Evolutionary conservation across 1,284 basidiomycete species (phyloP).

Genomic region (Afroboletus lepidellus): DNA sequence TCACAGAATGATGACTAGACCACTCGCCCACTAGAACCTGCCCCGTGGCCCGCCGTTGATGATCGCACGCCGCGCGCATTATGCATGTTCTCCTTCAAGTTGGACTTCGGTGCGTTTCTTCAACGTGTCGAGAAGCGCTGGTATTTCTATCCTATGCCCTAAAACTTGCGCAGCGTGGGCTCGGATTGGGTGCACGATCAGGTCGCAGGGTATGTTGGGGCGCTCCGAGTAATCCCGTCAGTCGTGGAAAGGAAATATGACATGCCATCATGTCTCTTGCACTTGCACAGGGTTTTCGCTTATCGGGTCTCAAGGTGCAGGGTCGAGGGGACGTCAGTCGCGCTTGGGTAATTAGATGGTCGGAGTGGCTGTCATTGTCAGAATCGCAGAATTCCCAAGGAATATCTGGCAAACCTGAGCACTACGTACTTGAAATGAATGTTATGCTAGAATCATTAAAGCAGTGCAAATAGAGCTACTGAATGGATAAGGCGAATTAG

Average conservation of each 20-base stretch:
- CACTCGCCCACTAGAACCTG: neutral
- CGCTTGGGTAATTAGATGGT: neutral
- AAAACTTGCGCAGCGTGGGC: slow-evolving; percentile 5
- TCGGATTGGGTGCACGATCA: neutral
- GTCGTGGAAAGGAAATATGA: neutral
- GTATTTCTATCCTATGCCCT: slow-evolving; percentile 12
- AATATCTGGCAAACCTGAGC: slow-evolving; percentile 12
- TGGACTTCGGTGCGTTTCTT: neutral
- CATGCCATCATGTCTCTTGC: slow-evolving; percentile 4
- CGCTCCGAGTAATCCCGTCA: neutral
- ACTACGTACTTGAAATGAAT: slow-evolving; percentile 24
- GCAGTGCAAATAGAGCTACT: slow-evolving; percentile 24
- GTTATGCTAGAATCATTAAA: slow-evolving; percentile 34
- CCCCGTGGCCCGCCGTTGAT: neutral
- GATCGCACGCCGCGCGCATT: slow-evolving; percentile 20
- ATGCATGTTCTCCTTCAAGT: slow-evolving; percentile 21
- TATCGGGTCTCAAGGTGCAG: slow-evolving; percentile 3
- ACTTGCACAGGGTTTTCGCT: neutral
- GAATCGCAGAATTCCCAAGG: slow-evolving; percentile 3
- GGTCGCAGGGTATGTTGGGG: slow-evolving; percentile 5
- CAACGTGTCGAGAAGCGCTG: slow-evolving; percentile 2
- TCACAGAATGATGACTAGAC: neutral
- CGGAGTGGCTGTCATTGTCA: slow-evolving; percentile 9
- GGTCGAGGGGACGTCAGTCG: slow-evolving; percentile 19
- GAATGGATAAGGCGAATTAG: slow-evolving; percentile 35